Evolutionary conservation across 257 asterid species (phyloP).

Genomic region (Handroanthus guayacan): DNA sequence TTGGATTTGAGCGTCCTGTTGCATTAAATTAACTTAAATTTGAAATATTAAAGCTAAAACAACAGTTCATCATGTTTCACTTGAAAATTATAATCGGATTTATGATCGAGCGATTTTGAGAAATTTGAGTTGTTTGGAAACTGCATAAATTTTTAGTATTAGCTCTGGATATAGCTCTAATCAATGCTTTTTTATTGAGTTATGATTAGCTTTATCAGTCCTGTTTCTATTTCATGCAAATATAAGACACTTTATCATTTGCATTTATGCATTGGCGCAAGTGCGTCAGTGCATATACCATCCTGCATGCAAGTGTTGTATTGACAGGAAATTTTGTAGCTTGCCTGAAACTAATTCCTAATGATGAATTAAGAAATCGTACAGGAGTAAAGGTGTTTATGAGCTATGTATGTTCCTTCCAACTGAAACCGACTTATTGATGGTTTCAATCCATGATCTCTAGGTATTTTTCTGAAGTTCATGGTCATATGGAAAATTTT

Average conservation of each 20-base stretch:
- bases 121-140: not conserved
- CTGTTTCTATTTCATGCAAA: not conserved
- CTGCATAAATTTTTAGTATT: not conserved
- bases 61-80: not conserved
- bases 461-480: not conserved
- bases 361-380: not conserved
- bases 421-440: not conserved
- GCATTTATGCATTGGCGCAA: not conserved
- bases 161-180: not conserved
- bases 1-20: not conserved
- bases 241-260: not conserved
- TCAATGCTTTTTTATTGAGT: constrained; percentile 12
- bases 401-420: not conserved
- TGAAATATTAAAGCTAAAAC: not conserved
- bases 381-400: not conserved
- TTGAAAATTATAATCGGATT: not conserved
- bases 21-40: constrained; percentile 19
- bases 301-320: not conserved
- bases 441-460: not conserved
- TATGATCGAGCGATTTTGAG: constrained; percentile 3
- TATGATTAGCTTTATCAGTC: not conserved
- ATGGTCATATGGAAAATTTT: not conserved
- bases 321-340: not conserved
- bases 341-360: not conserved
- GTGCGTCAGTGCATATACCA: not conserved